Base-by-base conservation (phyloP, 2,329 filamentous ascomycete species). In the Stagonosporopsis cucurbitacearum region DNA sequence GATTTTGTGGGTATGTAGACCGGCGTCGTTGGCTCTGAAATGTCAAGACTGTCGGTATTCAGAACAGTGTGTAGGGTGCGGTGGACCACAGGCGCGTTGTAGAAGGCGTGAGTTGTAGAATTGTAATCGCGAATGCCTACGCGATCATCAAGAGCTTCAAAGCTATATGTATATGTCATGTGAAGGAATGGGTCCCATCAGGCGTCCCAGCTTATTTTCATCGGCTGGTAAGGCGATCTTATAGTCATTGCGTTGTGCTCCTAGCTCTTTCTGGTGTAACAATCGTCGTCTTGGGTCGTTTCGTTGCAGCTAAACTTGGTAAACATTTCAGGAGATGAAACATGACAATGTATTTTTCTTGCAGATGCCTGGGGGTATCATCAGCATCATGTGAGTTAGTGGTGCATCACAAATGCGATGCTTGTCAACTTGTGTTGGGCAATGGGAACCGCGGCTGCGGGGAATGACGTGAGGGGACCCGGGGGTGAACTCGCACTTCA, bases 401-500 rank as follows among this genome's bases (percentile, higher is more conserved):
- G 15, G 13, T 6, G 5, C n/a, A 17, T 22, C 17, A n/a, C 5
- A 19, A 12, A n/a, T 9, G 30, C 36, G 39, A 43, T 36, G 42
- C 25, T 37, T n/a, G n/a, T n/a, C n/a, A n/a, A n/a, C n/a, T n/a
- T 22, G 23, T 8, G 36, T 36, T 32, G 19, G 32, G n/a, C 9
- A 17, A n/a, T 37, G 41, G 36, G 42, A 28, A 30, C 47, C 47
- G 45, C 26, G 40, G 25, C 28, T 35, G 53, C 47, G 42, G 53
- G 53, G 47, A 33, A 35, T 55, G 45, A 50, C 46, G 42, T 56
- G 53, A 56, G 53, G 53, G 53, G 53, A 56, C 12, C 53, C 53
- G 47, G 45, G 22, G 19, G 19, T 42, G 19, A 17, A 30, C 25
- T 20, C 23, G 17, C 11, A 23, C 28, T 30, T 30, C 23, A 48